A percentile compares a stretch with the other conserved stretches of the same genome.
phyloP scores from a whole-genome alignment of 305 asterid species.

The Fraxinus paxiana region DNA sequence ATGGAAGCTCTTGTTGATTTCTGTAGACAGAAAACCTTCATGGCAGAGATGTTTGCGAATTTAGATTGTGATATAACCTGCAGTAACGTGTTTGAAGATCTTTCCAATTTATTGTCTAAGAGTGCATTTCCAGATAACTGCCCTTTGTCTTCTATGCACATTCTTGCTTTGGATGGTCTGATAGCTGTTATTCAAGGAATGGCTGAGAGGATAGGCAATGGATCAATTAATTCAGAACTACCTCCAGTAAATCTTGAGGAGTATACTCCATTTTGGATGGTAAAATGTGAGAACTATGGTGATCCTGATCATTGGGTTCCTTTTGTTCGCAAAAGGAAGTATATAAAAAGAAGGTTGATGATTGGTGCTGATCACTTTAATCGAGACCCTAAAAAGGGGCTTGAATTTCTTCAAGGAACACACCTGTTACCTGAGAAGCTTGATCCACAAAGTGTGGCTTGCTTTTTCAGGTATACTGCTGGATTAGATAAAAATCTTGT shows the following conservation, averaged over 20 bases:
- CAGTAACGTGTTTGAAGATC: slow-evolving; percentile 88
- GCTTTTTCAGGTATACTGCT: slow-evolving; percentile 95
- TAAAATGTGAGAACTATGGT: slow-evolving; percentile 76
- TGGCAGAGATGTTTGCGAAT: slow-evolving; percentile 95
- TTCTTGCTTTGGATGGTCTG: slow-evolving; percentile 96
- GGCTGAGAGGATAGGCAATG: slow-evolving; percentile 97
- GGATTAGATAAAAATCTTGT: slow-evolving; percentile 96
- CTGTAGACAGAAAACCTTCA: slow-evolving; percentile 87
- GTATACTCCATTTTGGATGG: slow-evolving; percentile 94
- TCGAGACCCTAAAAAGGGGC: slow-evolving; percentile 94
- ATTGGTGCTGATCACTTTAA: slow-evolving; percentile 99
- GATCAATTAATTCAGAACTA: slow-evolving; percentile 61
- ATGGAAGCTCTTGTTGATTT: slow-evolving; percentile 98
- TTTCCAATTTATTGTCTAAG: slow-evolving; percentile 87
- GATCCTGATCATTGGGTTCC: slow-evolving; percentile 95
- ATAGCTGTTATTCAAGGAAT: slow-evolving; percentile 98
- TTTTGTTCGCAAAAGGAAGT: slow-evolving; percentile 78
- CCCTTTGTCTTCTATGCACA: slow-evolving; percentile 92
- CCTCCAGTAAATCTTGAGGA: slow-evolving; percentile 62
- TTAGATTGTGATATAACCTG: slow-evolving; percentile 96
- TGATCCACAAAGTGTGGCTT: slow-evolving; percentile 98
- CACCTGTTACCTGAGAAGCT: slow-evolving; percentile 95
- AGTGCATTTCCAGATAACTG: slow-evolving; percentile 96
- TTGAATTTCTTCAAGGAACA: slow-evolving; percentile 96
- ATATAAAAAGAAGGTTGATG: slow-evolving; percentile 90